A percentile compares a stretch with the other conserved stretches of the same genome.
These are phyloP conservation scores for Sesbania bispinosa DNA, from an alignment of 306 rosid genomes.

Conservation along the genomic window DNA sequence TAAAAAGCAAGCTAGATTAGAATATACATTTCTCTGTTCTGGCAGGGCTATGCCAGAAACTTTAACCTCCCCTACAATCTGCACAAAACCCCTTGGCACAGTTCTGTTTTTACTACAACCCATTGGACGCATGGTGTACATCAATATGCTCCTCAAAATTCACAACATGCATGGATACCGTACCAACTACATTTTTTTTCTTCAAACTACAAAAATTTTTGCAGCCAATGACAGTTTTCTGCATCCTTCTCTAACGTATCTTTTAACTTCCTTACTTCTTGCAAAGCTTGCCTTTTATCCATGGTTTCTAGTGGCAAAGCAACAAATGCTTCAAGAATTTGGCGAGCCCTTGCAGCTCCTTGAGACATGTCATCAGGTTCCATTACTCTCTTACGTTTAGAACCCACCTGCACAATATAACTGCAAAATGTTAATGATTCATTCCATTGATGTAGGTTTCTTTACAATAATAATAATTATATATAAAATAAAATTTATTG, in stretches of 20 bases:
- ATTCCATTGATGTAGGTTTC: neutral
- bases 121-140: constrained; percentile 23
- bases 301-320: constrained; percentile 68
- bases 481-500: neutral
- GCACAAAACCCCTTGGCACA: constrained; percentile 6
- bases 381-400: constrained; percentile 70
- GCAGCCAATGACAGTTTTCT: constrained; percentile 64
- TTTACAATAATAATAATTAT: neutral
- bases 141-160: constrained; percentile 30
- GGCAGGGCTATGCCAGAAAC: constrained; percentile 7
- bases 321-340: constrained; percentile 66
- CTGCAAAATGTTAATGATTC: neutral
- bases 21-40: constrained; percentile 20
- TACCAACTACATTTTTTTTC: neutral
- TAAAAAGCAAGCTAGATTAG: neutral
- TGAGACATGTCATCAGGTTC: constrained; percentile 60
- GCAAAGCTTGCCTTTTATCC: constrained; percentile 63
- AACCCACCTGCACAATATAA: constrained; percentile 50
- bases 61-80: neutral
- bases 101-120: constrained; percentile 5
- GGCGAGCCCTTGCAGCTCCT: constrained; percentile 72
- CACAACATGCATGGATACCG: constrained; percentile 17
- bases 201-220: constrained; percentile 53
- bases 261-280: constrained; percentile 55
- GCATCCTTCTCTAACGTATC: constrained; percentile 77